Base-by-base conservation (phyloP, 2,329 filamentous ascomycete species). In the Beauveria brongniartii region DNA sequence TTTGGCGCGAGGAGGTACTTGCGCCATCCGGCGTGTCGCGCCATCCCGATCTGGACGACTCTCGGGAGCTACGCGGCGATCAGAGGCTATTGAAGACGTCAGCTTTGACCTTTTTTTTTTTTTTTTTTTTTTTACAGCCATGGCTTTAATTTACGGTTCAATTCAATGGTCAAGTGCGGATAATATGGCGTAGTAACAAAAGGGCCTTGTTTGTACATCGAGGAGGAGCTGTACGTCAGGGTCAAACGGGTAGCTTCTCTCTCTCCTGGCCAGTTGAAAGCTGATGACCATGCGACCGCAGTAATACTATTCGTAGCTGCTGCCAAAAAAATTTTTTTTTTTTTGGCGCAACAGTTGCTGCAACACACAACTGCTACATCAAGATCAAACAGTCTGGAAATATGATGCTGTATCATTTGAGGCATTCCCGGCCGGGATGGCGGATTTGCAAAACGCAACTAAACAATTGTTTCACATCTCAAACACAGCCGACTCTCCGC, bases 21-120 rank as follows among this genome's bases (percentile, higher is more conserved):
- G n/a, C 0, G 14, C 8, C 2, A 7, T 53, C 8, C 4, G 12
- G 10, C 18, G 5, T 46, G 20, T 37, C 10, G 37, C 30, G 24
- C 30, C 37, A 34, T 20, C 56, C 58, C 58, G 58, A 61, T 61
- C 58, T 46, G 24, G 50, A 61, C 18, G 30, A 5, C 43, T 24
- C 41, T 48, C 41, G 58, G 43, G 30, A 41, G 28, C 9, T 51
- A 41, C 41, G 7, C 22, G 18, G 51, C 26, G 58, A 61, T 61
- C 51, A 55, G 51, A 14, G 28, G 5, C 12, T 24, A 5, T 5
- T 47, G 20, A 54, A 10, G 20, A 7, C n/a, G 51, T 54, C 22
- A 54, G 51, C 34, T 52, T 22, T 52, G 48, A 37, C 51, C 1
- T 41, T 53, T 26, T 24, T 20, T 52, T 20, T 22, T 22, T 22